Evolutionary conservation across 345 rosid species (phyloP).

Genomic region (Eucalyptus cloeziana): DNA sequence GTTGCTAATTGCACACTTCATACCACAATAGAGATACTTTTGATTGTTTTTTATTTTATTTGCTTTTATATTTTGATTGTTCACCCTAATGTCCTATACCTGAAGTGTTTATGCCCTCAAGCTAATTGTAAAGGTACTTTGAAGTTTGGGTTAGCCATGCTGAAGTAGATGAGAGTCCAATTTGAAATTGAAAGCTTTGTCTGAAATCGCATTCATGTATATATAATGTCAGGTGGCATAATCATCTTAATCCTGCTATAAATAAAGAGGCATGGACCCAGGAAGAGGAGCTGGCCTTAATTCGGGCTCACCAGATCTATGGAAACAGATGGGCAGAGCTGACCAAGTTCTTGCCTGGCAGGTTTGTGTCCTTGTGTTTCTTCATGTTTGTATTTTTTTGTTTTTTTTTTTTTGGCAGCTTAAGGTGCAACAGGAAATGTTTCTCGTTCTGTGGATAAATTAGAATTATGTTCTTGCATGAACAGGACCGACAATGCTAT

Average conservation of each 20-base stretch:
- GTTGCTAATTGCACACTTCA: not conserved
- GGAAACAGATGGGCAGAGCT: slow-evolving; percentile 99
- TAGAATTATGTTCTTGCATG: not conserved
- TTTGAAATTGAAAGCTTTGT: not conserved
- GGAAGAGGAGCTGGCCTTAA: slow-evolving; percentile 91
- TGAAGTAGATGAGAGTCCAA: not conserved
- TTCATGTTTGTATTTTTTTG: not conserved
- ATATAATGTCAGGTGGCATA: slow-evolving; percentile 76
- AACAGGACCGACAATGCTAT: slow-evolving; percentile 98
- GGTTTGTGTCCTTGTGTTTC: slow-evolving; percentile 30
- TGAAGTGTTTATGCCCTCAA: not conserved
- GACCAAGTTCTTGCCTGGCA: slow-evolving; percentile 95
- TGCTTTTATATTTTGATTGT: not conserved
- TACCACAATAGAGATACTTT: not conserved
- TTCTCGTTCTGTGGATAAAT: not conserved
- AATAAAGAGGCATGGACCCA: slow-evolving; percentile 99
- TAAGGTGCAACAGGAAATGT: not conserved
- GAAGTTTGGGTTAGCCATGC: not conserved
- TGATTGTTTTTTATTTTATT: not conserved
- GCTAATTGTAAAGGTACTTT: not conserved
- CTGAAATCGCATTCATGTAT: not conserved
- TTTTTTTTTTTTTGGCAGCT: not conserved
- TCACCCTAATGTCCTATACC: not conserved
- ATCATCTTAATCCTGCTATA: slow-evolving; percentile 94
- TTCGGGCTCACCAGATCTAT: slow-evolving; percentile 92